Percentiles rank a stretch among this genome's conserved stretches.
Conservation (phyloP, 2,329 filamentous ascomycete species). For the Colletotrichum sp. region DNA sequence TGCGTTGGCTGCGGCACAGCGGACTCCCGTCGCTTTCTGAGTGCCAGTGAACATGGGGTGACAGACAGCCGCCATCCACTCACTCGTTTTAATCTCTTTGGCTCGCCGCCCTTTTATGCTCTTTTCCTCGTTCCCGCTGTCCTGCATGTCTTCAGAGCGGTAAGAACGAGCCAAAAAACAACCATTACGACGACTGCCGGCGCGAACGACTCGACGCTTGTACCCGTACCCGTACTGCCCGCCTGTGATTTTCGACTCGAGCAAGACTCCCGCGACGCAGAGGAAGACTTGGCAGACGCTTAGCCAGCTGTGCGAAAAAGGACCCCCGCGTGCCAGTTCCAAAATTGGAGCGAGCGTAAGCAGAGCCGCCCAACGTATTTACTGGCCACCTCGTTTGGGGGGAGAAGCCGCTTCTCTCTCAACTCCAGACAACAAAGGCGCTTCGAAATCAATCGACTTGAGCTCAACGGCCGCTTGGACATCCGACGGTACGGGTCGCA, state of each 20-base stretch:
- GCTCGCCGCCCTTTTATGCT: background rate
- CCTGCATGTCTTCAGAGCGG: conserved; percentile 3
- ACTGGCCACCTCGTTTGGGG: background rate
- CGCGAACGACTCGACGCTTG: background rate
- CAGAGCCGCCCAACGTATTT: background rate
- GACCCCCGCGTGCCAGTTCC: background rate
- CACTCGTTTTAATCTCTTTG: conserved; percentile 8
- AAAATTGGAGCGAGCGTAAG: background rate
- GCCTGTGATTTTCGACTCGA: background rate
- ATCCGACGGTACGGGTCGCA: background rate
- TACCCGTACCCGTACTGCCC: background rate
- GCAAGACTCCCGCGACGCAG: background rate
- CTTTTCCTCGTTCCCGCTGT: background rate
- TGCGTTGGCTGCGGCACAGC: background rate
- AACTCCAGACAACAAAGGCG: background rate
- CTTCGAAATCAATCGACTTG: background rate
- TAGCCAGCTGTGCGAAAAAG: background rate
- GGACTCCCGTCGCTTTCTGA: background rate
- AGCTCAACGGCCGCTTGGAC: background rate
- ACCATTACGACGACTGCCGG: background rate
- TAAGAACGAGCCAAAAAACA: background rate
- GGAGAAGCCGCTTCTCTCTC: background rate
- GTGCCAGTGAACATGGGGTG: background rate
- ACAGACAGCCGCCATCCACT: background rate
- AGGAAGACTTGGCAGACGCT: background rate